Base-by-base conservation (phyloP, 1,139 yeast species). In the Diutina mesorugosa region DNA sequence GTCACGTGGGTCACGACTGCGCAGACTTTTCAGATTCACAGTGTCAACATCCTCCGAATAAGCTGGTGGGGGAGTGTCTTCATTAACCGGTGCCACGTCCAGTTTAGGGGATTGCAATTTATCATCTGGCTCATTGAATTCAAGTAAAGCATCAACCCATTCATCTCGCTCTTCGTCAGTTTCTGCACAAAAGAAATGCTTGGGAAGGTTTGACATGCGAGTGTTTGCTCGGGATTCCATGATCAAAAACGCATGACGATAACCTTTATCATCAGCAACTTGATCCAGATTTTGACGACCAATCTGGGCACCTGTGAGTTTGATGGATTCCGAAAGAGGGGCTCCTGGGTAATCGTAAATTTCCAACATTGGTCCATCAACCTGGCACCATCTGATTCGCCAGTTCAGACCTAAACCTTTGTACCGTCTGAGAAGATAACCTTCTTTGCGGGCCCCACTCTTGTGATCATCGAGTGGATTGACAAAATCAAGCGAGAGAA, bases 121-220 rank as follows among this genome's bases (percentile, higher is more conserved):
- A 7, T 9, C 46, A 9, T 18, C 51, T n/a, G 35, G 28, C 7
- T 61, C 63, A 12, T 61, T 70, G 60, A 74, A 73, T 59, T 80
- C 84, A 51, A 84, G 74, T 61, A 87, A 70, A 1, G 81, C 77
- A 26, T 80, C 75, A 32, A 86, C 80, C 97, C 97, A 88, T 5
- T 77, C 77, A 62, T 88, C 95, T 57, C 96, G 79, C 63, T 90
- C 96, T 45, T 74, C 77, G 56, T 87, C 89, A 1, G 87, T 81
- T 67, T 90, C 97, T 2, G 96, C 90, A 69, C 96, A 90, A 59
- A 90, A 78, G 56, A 84, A 80, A 67, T 87, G 90, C 59, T 83
- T 84, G 1, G 81, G 78, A 46, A 66, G 73, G 26, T 78, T 72
- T 1, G 85, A 76, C n/a, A 80, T 69, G 55, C 81, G 78, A 32